A percentile compares a stretch with the other conserved stretches of the same genome.
Evolutionary conservation across 2,329 filamentous ascomycete genomes (phyloP).

Genomic region (Keithomyces neogunnii): DNA sequence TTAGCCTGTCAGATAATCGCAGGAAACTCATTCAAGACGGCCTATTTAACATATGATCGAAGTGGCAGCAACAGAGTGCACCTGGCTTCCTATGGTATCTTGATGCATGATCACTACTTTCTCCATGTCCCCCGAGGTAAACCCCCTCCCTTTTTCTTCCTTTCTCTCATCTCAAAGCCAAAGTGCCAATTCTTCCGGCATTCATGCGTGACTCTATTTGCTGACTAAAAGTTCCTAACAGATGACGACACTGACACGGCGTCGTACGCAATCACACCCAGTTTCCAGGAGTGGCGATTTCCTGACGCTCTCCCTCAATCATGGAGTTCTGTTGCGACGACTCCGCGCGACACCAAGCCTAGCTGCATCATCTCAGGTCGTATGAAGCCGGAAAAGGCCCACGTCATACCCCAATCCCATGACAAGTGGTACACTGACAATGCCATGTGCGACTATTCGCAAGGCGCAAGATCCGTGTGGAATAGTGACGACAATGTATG

Average conservation of each 20-base stretch:
- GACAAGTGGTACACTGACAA: not conserved
- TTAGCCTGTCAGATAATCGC: constrained; percentile 5
- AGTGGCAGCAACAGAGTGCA: not conserved
- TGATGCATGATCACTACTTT: constrained; percentile 2
- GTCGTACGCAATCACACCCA: constrained; percentile 1
- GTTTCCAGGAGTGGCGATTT: constrained; percentile 6
- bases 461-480: not conserved
- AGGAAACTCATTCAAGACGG: constrained; percentile 4
- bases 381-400: not conserved
- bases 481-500: not conserved
- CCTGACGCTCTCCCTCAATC: not conserved
- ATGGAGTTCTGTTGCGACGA: too few species aligned
- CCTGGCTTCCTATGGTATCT: not conserved
- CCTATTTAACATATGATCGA: constrained; percentile 6
- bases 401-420: not conserved
- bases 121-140: constrained; percentile 3
- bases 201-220: not conserved
- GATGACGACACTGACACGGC: not conserved
- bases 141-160: not conserved
- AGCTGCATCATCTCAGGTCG: not conserved
- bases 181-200: too few species aligned
- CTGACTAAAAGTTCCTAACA: not conserved
- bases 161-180: too few species aligned
- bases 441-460: not conserved
- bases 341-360: not conserved